Percentiles rank a stretch among this genome's conserved stretches.
Evolutionary conservation across 2,329 filamentous ascomycete species (phyloP).

Genomic region (Colletotrichum sp.): DNA sequence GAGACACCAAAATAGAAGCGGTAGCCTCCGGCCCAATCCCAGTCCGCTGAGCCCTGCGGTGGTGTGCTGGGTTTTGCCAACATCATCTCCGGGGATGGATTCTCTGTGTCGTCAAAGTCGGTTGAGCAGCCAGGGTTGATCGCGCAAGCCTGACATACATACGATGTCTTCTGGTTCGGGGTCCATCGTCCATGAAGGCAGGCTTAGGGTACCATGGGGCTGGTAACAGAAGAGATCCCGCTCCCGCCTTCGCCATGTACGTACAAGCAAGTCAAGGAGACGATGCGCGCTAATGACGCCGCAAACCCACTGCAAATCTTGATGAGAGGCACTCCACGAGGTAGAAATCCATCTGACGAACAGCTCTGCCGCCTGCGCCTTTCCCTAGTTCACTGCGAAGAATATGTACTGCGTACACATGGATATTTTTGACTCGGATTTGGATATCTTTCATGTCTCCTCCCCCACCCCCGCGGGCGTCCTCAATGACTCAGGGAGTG

Average conservation of each 20-base stretch:
- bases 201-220: not conserved
- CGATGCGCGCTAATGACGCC: not conserved
- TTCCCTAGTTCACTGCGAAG: not conserved
- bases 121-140: not conserved
- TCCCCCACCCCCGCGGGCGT: not conserved
- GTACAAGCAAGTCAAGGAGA: not conserved
- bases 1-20: conserved; percentile 17
- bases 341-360: not conserved
- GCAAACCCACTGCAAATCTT: not conserved
- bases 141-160: not conserved
- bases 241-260: not conserved
- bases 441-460: not conserved
- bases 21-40: not conserved
- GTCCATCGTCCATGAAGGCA: not conserved
- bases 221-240: not conserved
- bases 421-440: not conserved
- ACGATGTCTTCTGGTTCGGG: not conserved
- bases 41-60: not conserved
- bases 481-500: not conserved
- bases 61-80: not conserved
- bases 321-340: not conserved
- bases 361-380: not conserved
- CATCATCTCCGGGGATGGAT: conserved; percentile 10
- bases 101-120: not conserved
- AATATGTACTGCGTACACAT: not conserved